Evolutionary conservation across 345 rosid genomes (phyloP), one percentile per base, ranked within the genome.

Genomic region (Garcia nutans): DNA sequence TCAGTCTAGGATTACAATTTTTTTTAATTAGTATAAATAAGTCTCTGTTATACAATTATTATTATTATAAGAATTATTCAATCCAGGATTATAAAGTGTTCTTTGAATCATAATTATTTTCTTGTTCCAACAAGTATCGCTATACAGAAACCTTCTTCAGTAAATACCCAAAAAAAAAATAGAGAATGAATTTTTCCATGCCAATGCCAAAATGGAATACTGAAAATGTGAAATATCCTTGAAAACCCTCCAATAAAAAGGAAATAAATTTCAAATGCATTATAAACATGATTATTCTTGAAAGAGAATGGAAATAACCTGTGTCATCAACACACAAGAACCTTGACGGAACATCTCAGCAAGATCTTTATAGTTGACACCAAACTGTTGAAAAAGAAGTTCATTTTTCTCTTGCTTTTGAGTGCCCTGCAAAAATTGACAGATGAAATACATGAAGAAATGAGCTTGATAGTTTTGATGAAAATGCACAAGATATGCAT

Each of bases 311-410:
- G 60, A 67, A 41, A 49, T 58, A 59, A 95, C 99, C 99, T 95
- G 79, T 10, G 69, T 86, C 89, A 79, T 91, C 82, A 88, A 82
- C 75, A 87, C 72, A 79, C 96, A 89, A 22, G 98, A 90, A 73
- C 99, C 99, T 82, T 89, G 97, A 74, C 98, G 98, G 79, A 90
- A 90, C 82, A 93, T 79, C 68, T 81, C 86, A 79, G 87, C 92
- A 73, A 86, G 82, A 19, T 80, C 83, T 71, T 88, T 93, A 82
- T 93, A 95, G 76, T 91, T 95, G 80, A 95, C 83, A 64, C 89
- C 90, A 80, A 94, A 94, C 47, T 82, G 84, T 80, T 84, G 96
- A 84, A 81, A 89, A 62, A 95, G 97, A 71, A 95, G 85, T 79
- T 95, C 99, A 82, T 95, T 89, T 83, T 81, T 89, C 77, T 89